A percentile compares a stretch with the other conserved stretches of the same genome.
Evolutionary conservation across 176 grass and related monocot species (phyloP).

Genomic region (Eremochloa ophiuroides): DNA sequence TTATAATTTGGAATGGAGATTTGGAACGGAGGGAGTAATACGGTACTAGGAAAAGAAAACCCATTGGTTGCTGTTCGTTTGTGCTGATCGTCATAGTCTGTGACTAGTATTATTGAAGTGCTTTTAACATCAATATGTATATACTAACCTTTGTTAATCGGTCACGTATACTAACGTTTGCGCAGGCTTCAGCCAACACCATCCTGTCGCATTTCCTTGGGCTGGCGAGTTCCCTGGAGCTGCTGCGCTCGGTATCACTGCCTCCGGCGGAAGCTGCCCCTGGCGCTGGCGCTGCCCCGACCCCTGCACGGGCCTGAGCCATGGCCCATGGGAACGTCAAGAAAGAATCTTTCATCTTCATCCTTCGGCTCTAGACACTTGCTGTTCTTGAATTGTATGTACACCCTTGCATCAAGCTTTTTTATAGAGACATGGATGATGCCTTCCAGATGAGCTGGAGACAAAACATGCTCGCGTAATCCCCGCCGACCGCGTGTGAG

Average conservation of each 20-base stretch:
- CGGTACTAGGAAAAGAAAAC: not conserved
- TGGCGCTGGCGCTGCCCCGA: not conserved
- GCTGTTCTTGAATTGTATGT: not conserved
- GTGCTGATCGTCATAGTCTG: not conserved
- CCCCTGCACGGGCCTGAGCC: constrained; percentile 38
- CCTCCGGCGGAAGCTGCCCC: constrained; percentile 45
- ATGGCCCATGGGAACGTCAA: not conserved
- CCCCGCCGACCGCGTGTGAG: not conserved
- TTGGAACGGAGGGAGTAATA: too few relatives aligned
- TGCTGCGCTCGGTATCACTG: constrained; percentile 69
- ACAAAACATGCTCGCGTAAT: not conserved
- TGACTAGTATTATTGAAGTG: not conserved
- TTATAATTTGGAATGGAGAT: too few relatives aligned
- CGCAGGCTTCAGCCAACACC: constrained; percentile 87
- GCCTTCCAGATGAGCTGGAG: too few relatives aligned
- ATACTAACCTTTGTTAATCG: not conserved
- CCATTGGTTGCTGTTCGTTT: not conserved
- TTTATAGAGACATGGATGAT: not conserved
- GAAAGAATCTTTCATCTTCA: not conserved
- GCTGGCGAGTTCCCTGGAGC: constrained; percentile 70
- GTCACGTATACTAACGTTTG: too few relatives aligned
- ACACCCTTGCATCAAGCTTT: not conserved
- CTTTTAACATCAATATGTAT: not conserved
- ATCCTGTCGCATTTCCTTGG: constrained; percentile 94
- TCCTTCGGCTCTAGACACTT: not conserved